Evolutionary conservation across 2,329 filamentous ascomycete genomes (phyloP), one percentile per base, ranked within the genome.

Genomic region (Metarhizium humberi): DNA sequence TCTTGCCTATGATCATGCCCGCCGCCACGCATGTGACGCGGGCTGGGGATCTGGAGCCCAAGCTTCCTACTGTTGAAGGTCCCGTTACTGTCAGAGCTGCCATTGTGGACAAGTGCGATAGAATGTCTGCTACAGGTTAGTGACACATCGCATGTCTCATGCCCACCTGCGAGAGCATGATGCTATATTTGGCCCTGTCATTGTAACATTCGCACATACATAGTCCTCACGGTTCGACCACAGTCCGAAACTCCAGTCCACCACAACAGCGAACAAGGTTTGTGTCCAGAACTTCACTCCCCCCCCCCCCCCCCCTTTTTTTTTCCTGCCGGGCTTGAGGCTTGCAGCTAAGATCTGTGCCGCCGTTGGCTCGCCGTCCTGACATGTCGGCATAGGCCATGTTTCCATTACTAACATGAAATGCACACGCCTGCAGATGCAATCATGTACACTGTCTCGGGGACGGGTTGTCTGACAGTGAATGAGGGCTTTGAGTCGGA

Each of bases 201-300:
- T 13, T 14, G 42, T 45, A 20, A 45, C n/a, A 45, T 8, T 20
- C 18, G 11, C 13, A 40, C 57, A 58, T 53, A 50, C 52, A 55
- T 59, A 81, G 80, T 87, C 10, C 76, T 87, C 69, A 79, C 84
- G 43, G 80, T 85, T 2, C 80, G 82, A 59, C 82, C 86, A 6
- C 77, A 80, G 53, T 82, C 81, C 32, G 71, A 77, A 2, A 84
- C 83, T 0, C 78, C 80, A 6, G 75, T 90, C 25, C 84, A 86
- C 59, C 86, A 90, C 62, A 84, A 89, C 62, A 85, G 84, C 54
- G 78, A 84, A 64, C 83, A 88, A 75, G 81, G 81, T 83, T 64
- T 62, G 73, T 60, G 16, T 50, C 29, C 3, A 43, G 10, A 43
- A n/a, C n/a, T 45, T 20, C 25, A 25, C 25, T 25, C 20, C 20